These are phyloP conservation scores for Misopates orontium DNA, from an alignment of 257 asterid species.

Conservation along the genomic window DNA sequence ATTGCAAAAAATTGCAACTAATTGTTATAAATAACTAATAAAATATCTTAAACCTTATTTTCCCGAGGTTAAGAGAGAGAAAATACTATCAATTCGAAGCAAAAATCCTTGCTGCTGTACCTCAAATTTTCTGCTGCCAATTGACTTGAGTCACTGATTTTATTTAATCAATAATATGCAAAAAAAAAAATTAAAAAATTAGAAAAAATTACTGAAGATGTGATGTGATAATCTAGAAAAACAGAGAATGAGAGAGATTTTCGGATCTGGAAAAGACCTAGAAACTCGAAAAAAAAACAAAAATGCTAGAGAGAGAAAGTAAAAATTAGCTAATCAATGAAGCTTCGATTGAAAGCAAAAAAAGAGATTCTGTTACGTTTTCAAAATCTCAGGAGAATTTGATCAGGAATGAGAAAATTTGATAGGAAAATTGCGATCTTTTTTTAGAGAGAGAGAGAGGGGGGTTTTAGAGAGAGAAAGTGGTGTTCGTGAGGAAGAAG, in stretches of 20 bases:
- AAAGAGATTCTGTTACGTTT: too few relatives aligned
- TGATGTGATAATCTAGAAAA: constrained; percentile 1
- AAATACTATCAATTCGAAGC: constrained; percentile 25
- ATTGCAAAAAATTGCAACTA: constrained; percentile 39
- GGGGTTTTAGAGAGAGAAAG: too few relatives aligned
- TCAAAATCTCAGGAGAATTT: neutral
- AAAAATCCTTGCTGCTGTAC: constrained; percentile 22
- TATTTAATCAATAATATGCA: constrained; percentile 26
- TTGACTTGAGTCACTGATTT: constrained; percentile 25
- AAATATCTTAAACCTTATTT: neutral
- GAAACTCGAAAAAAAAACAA: constrained; percentile 45
- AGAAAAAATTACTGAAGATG: neutral
- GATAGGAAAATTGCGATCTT: constrained; percentile 13
- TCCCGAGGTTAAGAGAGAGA: constrained; percentile 21
- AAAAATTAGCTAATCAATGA: too few relatives aligned
- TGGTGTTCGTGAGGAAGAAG: constrained; percentile 44
- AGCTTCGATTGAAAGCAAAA: too few relatives aligned
- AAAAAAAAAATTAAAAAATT: neutral
- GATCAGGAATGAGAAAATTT: too few relatives aligned
- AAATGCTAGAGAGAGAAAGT: too few relatives aligned
- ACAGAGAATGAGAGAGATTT: constrained; percentile 34
- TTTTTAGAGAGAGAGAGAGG: constrained; percentile 5
- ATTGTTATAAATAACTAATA: constrained; percentile 9
- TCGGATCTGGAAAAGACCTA: constrained; percentile 50
- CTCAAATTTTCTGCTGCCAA: constrained; percentile 30